Evolutionary conservation across 2,329 filamentous ascomycete species (phyloP).

Genomic region (Colletotrichum sp.): DNA sequence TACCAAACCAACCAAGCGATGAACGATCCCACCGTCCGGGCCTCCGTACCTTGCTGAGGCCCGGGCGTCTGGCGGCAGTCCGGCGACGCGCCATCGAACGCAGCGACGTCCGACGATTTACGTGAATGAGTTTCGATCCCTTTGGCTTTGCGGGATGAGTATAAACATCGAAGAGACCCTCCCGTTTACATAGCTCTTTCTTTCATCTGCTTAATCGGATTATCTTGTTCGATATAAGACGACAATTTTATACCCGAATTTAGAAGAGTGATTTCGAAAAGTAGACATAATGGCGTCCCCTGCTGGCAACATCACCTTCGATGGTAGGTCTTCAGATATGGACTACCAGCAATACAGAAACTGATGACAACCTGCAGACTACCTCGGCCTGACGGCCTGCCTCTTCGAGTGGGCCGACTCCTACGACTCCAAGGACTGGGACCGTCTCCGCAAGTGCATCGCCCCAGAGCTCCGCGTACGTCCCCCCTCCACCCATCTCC

Average conservation of each 20-base stretch:
- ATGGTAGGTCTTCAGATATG: constrained; percentile 41
- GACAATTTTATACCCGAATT: background rate
- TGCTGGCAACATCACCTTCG: constrained; percentile 20
- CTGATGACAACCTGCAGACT: constrained; percentile 49
- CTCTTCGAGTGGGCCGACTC: constrained; percentile 69
- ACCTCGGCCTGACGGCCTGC: constrained; percentile 52
- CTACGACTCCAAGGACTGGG: constrained; percentile 71
- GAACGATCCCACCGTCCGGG: constrained; percentile 3
- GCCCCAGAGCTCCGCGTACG: constrained; percentile 45
- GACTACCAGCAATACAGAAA: background rate
- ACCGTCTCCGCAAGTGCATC: constrained; percentile 58
- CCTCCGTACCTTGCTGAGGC: constrained; percentile 5
- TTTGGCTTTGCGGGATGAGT: background rate
- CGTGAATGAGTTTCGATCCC: background rate
- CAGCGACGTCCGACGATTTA: background rate
- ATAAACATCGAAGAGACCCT: background rate
- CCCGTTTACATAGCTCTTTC: rapidly evolving
- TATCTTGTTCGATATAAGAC: background rate
- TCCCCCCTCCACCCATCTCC: constrained; percentile 53
- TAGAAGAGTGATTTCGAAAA: background rate
- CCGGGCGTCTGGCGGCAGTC: constrained; percentile 15
- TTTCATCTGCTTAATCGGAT: background rate
- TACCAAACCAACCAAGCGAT: background rate
- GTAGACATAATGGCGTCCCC: constrained; percentile 8
- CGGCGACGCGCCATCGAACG: background rate